These are phyloP conservation scores for Trifolium fragiferum DNA, from an alignment of 306 rosid genomes.

Conservation along the genomic window DNA sequence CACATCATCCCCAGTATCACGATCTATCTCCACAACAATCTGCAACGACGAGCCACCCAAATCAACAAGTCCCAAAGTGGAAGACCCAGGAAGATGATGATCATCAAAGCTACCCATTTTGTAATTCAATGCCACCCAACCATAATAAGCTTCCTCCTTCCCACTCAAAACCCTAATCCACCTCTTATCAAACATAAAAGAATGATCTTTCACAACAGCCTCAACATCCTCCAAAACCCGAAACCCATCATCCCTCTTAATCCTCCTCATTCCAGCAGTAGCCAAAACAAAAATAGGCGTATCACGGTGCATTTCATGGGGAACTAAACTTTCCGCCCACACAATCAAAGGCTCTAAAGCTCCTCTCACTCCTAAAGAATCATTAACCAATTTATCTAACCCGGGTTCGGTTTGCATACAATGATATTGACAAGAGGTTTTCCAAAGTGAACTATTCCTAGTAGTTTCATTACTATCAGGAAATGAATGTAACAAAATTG, in stretches of 20 bases:
- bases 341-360: slow-evolving; percentile 75
- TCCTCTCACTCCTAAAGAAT: slow-evolving; percentile 61
- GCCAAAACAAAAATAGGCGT: slow-evolving; percentile 78
- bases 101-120: slow-evolving; percentile 62
- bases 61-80: slow-evolving; percentile 80
- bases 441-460: slow-evolving; percentile 48
- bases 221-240: slow-evolving; percentile 62
- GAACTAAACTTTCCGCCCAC: slow-evolving; percentile 70
- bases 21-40: slow-evolving; percentile 64
- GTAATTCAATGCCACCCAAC: slow-evolving; percentile 87
- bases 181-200: slow-evolving; percentile 55
- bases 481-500: slow-evolving; percentile 63
- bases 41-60: slow-evolving; percentile 92
- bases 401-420: slow-evolving; percentile 91
- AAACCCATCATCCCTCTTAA: slow-evolving; percentile 43
- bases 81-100: slow-evolving; percentile 35
- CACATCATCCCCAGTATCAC: slow-evolving; percentile 43
- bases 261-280: slow-evolving; percentile 81
- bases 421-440: slow-evolving; percentile 71
- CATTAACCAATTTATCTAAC: slow-evolving; percentile 70
- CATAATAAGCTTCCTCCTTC: slow-evolving; percentile 86
- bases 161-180: slow-evolving; percentile 91
- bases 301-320: slow-evolving; percentile 47
- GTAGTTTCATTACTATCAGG: slow-evolving; percentile 56
- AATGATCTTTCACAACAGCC: slow-evolving; percentile 55